Conservation (phyloP, 495 filamentous ascomycete genomes). For the Trichoderma reesei region DNA sequence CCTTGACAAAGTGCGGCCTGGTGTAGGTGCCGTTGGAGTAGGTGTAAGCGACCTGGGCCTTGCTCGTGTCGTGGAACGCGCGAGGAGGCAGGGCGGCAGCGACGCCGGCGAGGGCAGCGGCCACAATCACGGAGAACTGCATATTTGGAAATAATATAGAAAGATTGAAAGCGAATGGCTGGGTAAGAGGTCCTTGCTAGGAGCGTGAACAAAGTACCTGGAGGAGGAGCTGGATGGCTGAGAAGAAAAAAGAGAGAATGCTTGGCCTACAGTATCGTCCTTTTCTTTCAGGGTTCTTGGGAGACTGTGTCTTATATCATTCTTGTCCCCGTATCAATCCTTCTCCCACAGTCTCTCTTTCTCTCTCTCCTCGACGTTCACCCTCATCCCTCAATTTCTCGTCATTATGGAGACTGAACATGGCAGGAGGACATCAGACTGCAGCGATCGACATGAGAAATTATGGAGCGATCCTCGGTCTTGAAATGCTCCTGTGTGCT, state of each 20-base stretch:
- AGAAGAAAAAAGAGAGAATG: neutral
- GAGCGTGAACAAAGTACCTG: neutral
- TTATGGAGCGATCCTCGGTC: neutral
- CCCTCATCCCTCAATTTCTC: conserved; percentile 2
- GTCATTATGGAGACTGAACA: neutral
- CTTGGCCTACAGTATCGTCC: no score
- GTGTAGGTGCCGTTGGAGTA: neutral
- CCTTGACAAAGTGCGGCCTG: neutral
- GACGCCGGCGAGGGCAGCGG: neutral
- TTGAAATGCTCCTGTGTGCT: neutral
- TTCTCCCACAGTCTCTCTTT: neutral
- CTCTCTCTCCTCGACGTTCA: neutral
- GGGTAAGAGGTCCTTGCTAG: neutral
- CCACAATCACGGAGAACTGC: neutral
- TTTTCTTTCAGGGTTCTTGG: no score
- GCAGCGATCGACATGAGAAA: neutral
- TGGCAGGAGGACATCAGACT: no score
- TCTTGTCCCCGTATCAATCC: no score
- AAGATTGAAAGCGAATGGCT: neutral
- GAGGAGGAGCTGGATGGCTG: neutral
- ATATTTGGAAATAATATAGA: neutral
- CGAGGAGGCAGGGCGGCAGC: neutral
- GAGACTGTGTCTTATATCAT: no score
- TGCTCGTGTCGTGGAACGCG: neutral
- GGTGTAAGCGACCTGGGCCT: neutral